Base-by-base conservation (phyloP, 2,329 filamentous ascomycete species). In the Diaporthe destruens region DNA sequence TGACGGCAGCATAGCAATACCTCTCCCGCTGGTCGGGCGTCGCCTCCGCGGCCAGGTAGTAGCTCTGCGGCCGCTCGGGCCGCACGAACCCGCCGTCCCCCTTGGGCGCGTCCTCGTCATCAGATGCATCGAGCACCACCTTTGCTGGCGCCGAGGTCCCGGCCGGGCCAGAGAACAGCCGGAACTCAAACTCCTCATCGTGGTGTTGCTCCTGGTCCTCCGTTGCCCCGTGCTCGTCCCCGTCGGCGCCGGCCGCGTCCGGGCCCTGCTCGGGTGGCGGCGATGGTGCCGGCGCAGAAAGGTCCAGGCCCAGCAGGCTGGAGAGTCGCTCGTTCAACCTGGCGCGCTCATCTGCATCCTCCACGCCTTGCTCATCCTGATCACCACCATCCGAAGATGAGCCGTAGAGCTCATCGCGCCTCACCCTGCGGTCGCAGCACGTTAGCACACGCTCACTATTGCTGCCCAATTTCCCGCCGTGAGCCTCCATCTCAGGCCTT, bases 141-240 rank as follows among this genome's bases (percentile, higher is more conserved):
- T 86, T 90, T 29, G 57, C 29, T 2, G 83, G 80, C 6, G 77
- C 68, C 0, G 76, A 72, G 9, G 66, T 63, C 55, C 80, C 80
- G 23, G 85, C 80, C 12, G 72, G 14, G 56, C 83, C 82, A 74
- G 85, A 85, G 78, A 92, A 92, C 36, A 92, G 84, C 11, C 87
- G 84, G 77, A 91, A 91, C 69, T 86, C 84, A 75, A 90, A 91
- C 68, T 85, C 84, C 61, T 85, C 82, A 44, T 75, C 76, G 14
- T 74, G 71, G 77, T 8, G 75, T 76, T 9, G 77, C 80, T 18
- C 81, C 77, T 8, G 72, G 75, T 11, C 6, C 54, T 74, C 73
- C 11, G 63, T 69, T 3, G 32, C 29, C 3, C 44, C 71, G 4
- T 32, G 29, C 23, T 1, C 56, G 11, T 29, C 2, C 56, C 34